Evolutionary conservation across 164 flowering plant genomes (phyloP).

Genomic region (Vitis riparia): DNA sequence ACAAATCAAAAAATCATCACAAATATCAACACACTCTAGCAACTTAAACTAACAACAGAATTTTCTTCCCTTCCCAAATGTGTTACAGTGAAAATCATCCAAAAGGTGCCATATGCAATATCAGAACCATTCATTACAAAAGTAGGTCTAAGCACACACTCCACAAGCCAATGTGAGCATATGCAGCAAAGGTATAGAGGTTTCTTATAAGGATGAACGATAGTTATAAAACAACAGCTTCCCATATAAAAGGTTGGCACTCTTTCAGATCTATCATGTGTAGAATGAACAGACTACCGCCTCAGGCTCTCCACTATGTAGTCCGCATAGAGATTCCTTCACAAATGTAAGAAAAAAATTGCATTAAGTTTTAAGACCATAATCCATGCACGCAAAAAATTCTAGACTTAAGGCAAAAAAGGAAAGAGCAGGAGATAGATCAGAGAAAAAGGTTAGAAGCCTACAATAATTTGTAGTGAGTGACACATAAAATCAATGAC

Average conservation of each 20-base stretch:
- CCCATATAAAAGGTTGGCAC: neutral
- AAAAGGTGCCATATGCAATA: too few relatives aligned
- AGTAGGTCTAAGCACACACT: neutral
- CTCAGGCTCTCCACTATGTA: conserved; percentile 73
- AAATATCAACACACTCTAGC: too few relatives aligned
- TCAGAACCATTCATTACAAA: too few relatives aligned
- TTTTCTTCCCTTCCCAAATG: too few relatives aligned
- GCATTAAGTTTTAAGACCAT: neutral
- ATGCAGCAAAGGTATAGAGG: neutral
- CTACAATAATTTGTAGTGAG: too few relatives aligned
- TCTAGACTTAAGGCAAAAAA: too few relatives aligned
- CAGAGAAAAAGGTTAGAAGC: too few relatives aligned
- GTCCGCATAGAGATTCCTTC: conserved; percentile 67
- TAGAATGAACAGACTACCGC: conserved; percentile 40
- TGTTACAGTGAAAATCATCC: too few relatives aligned
- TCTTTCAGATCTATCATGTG: neutral
- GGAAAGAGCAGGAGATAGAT: neutral
- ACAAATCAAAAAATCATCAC: too few relatives aligned
- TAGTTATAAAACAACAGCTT: neutral
- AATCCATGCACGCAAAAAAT: neutral
- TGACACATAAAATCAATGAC: too few relatives aligned
- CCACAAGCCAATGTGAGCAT: neutral
- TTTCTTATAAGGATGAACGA: neutral
- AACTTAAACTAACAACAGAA: too few relatives aligned
- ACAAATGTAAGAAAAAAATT: conserved; percentile 6